Evolutionary conservation across 176 grass and related monocot species (phyloP), one percentile per base, ranked within the genome.

Genomic region (Pontederia paniculata): DNA sequence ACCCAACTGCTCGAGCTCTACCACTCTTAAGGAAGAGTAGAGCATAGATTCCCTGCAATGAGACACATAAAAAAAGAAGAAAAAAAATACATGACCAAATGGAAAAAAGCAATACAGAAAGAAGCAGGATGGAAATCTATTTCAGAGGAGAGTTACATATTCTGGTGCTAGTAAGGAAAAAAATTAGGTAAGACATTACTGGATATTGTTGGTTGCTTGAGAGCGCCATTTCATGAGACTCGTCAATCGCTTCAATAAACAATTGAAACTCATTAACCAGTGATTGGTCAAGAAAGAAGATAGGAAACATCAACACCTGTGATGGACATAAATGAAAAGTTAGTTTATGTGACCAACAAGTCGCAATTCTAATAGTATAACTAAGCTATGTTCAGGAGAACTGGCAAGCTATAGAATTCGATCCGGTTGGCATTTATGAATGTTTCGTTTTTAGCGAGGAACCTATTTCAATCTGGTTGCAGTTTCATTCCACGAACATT

Each of bases 151-250:
- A 37, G 28, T 37, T 37, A 37, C 28, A 37, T 6, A 37, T 1
- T 37, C 28, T 37, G 28, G 28, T 37, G 28, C 28, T 37, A 5
- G 28, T 37, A 37, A 60, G 2, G 43, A 62, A 13, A 71, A 23
- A 13, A 50, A 51, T 65, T 44, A 23, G 49, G 48, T 58, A 67
- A n/a, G 53, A 54, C 71, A 87, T 78, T 95, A 95, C 89, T 52
- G 82, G 79, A 69, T 96, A 96, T 55, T 96, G 82, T 58, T 96
- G 91, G 80, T 87, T 89, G 75, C 66, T 78, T 60, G 91, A 87
- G 62, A 97, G 86, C 60, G 79, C 81, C 72, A 97, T 56, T 81
- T 89, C 76, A 46, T 81, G 86, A 25, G 77, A 78, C 57, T 97
- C 64, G 73, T 97, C 91, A 63, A 97, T 67, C 56, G 77, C 71